Evolutionary conservation across 208 protist species (phyloP), one percentile per base, ranked within the genome.

Genomic region (Trypanosoma scelopori): DNA sequence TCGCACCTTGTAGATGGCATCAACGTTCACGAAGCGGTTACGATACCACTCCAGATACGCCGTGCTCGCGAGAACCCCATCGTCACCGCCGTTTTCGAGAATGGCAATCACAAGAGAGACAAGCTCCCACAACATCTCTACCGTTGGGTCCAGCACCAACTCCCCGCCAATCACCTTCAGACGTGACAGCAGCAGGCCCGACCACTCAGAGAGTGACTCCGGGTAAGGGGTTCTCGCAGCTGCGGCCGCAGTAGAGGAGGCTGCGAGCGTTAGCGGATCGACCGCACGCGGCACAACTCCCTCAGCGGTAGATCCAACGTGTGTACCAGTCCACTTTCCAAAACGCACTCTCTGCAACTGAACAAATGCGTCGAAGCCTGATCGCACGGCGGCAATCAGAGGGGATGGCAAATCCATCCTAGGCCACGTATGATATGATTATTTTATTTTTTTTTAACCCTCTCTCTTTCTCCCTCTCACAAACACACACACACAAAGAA

Each of bases 31-130:
- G 42, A 74, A 76, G 43, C 74, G 77, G 13, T 32, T 49, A 35
- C 78, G 50, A 32, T 85, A 84, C 89, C 89, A 95, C 32, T 71
- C 59, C 13, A 81, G 60, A 13, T 92, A 69, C 15, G 74, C 74
- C 4, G 39, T 63, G 39, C 81, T 85, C 7, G 82, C 82, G 57
- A 79, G 82, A 9, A 80, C 67, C 35, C 49, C 48, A 23, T 81
- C 70, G 2, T 68, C 60, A 1, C 58, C 73, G 32, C 69, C 55
- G 12, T 59, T 59, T 60, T 91, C 85, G 20, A 87, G 71, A 20
- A 84, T 62, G 35, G 45, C 62, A 28, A 84, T 48, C 42, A 84
- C 65, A 4, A 68, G 47, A 25, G 63, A 76, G 47, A 77, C 74
- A 32, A 84, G 64, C 41, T 76, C 81, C 81, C 81, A 86, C 65